Evolutionary conservation across 192 early-diverging fungal genomes (phyloP).

Genomic region (Lobosporangium transversale): DNA sequence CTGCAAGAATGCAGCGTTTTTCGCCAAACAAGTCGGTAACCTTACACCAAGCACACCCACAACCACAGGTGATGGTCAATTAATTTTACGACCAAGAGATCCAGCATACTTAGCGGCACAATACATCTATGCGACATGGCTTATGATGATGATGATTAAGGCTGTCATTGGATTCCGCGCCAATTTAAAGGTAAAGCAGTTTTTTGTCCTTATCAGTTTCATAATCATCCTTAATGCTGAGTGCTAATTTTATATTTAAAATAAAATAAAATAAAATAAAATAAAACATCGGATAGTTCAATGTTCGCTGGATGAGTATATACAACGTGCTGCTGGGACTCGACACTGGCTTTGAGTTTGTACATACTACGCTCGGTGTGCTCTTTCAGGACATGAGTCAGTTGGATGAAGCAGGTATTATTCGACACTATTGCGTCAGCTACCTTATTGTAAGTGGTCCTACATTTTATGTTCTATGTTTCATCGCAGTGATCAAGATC

Average conservation of each 20-base stretch:
- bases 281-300: no score
- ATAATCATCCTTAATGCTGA: no score
- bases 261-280: no score
- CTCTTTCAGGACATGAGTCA: slow-evolving; percentile 32
- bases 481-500: neutral
- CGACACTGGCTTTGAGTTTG: slow-evolving; percentile 36
- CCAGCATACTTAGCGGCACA: slow-evolving; percentile 36
- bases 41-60: neutral
- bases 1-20: slow-evolving; percentile 30
- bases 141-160: slow-evolving; percentile 36
- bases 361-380: slow-evolving; percentile 27
- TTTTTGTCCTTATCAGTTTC: neutral
- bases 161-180: slow-evolving; percentile 38
- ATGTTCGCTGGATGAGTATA: slow-evolving; percentile 40
- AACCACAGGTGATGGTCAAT: neutral
- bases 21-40: slow-evolving; percentile 24
- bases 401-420: slow-evolving; percentile 14
- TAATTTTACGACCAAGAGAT: slow-evolving; percentile 4
- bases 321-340: slow-evolving; percentile 39
- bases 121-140: slow-evolving; percentile 40
- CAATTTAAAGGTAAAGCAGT: slow-evolving; percentile 28
- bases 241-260: no score
- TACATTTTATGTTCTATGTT: neutral
- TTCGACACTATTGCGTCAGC: slow-evolving; percentile 20
- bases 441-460: slow-evolving; percentile 22